Evolutionary conservation across 75 land plant species (phyloP), one percentile per base, ranked within the genome.

Genomic region (Adiantum capillusveneris): DNA sequence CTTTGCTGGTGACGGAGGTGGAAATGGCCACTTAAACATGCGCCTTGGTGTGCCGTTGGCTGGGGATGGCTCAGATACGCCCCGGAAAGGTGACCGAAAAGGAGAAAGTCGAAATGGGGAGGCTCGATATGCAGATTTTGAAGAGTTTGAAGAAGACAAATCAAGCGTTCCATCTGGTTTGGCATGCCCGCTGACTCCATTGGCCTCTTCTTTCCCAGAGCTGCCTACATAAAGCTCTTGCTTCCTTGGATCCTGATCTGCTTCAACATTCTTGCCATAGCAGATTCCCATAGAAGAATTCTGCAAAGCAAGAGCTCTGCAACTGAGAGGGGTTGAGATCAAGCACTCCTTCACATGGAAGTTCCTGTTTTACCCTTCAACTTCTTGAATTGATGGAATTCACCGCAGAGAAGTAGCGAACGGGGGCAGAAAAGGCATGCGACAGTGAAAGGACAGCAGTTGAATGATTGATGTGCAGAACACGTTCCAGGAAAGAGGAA

Each of bases 1-100:
- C n/a, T n/a, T n/a, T n/a, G 94, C 94, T 56, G 94, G 94, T 1
- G 94, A 88, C 25, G 94, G 94, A 37, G 94, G 94, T 54, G 94
- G 94, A 26, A 88, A 79, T 13, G 94, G 94, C 73, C 85, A 66
- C 53, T 62, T 44, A 19, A 83, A 83, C 37, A 83, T 67, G 52
- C 90, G 64, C 54, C 81, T 39, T 0, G 87, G 83, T 21, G 72
- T 69, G 22, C 51, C 51, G 20, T 48, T 48, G 51, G 51, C 51
- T 11, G 51, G 51, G 18, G 51, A 48, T 5, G 51, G 6, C 6
- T 31, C 69, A 13, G 27, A 11, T 11, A 5, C 6, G 51, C 20
- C 9, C 18, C 51, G 51, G 51, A 48, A 48, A 13, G 51, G 51
- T 20, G 51, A 48, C 20, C 51, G 51, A 14, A 41, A 41, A 9